Conservation (phyloP, 1,284 basidiomycete genomes). For the Kalmanozyma brasiliensis region DNA sequence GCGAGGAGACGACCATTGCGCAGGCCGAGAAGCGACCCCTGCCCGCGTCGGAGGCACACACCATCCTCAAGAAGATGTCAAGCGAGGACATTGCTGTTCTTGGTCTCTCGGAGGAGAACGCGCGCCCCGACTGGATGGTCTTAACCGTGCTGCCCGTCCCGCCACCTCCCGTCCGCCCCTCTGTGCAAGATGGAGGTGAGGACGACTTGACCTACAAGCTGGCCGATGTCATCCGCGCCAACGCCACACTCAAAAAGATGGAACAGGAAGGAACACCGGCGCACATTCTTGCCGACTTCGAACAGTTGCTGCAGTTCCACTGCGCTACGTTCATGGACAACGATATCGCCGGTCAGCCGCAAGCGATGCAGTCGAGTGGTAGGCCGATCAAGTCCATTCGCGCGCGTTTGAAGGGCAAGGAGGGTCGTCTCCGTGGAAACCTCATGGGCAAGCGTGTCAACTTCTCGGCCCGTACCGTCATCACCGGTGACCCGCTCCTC, state of each 20-base stretch:
- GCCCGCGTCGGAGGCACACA: conserved; percentile 85
- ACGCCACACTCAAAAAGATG: conserved; percentile 87
- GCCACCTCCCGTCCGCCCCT: conserved; percentile 96
- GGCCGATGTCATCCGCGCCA: conserved; percentile 95
- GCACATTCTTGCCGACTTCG: conserved; percentile 94
- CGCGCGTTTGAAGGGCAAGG: conserved; percentile 97
- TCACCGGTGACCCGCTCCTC: conserved; percentile 97
- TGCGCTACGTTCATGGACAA: conserved; percentile 99
- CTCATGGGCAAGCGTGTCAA: conserved; percentile 99
- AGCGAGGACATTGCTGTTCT: conserved; percentile 92
- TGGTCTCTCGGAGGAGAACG: conserved; percentile 93
- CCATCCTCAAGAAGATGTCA: conserved; percentile 73
- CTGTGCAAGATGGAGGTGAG: conserved; percentile 96
- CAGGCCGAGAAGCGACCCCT: conserved; percentile 91
- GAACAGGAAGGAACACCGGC: conserved; percentile 97
- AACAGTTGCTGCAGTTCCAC: conserved; percentile 92
- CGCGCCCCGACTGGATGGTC: conserved; percentile 99
- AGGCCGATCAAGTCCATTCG: conserved; percentile 98
- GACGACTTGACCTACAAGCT: conserved; percentile 99
- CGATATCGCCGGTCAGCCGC: conserved; percentile 97
- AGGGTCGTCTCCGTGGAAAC: conserved; percentile 96
- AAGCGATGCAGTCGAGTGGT: conserved; percentile 96
- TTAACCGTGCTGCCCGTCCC: conserved; percentile 96
- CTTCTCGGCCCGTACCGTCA: conserved; percentile 98
- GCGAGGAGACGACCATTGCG: conserved; percentile 69